These are phyloP conservation scores for Verticillium alfalfae DNA, from an alignment of 2,329 filamentous ascomycete species.

Conservation along the genomic window DNA sequence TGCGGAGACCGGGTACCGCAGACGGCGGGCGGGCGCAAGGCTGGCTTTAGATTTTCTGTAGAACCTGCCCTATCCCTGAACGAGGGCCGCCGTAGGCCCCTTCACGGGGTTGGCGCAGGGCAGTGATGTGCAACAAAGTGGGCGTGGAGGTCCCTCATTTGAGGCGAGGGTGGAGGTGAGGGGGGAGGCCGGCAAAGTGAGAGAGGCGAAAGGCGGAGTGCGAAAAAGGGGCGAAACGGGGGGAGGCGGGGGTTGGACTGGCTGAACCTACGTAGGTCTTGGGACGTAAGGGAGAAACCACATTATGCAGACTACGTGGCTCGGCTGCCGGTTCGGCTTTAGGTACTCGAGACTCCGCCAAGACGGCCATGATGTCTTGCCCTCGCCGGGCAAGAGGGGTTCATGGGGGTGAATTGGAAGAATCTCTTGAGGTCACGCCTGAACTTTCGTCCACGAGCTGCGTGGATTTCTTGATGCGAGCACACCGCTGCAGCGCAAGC, in stretches of 20 bases:
- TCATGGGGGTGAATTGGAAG: neutral
- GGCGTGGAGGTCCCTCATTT: neutral
- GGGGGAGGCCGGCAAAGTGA: neutral
- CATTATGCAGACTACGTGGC: neutral
- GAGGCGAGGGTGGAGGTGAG: too few species aligned
- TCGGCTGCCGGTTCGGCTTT: neutral
- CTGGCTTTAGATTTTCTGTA: neutral
- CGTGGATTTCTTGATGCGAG: neutral
- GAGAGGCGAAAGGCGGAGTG: too few species aligned
- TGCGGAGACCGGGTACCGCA: neutral
- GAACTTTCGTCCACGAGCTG: neutral
- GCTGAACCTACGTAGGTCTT: neutral
- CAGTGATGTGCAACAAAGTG: neutral
- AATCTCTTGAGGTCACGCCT: neutral
- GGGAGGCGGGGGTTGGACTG: neutral
- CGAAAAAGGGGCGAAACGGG: neutral
- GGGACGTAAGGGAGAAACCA: conserved; percentile 2
- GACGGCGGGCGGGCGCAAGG: neutral
- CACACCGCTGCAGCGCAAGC: neutral
- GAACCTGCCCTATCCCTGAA: neutral
- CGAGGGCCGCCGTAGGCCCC: neutral
- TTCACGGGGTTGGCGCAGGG: neutral
- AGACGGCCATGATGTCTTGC: neutral
- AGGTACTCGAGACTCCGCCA: neutral
- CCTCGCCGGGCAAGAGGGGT: neutral